Conservation (phyloP, 129 eudicot species). For the Escallonia herrerae region DNA sequence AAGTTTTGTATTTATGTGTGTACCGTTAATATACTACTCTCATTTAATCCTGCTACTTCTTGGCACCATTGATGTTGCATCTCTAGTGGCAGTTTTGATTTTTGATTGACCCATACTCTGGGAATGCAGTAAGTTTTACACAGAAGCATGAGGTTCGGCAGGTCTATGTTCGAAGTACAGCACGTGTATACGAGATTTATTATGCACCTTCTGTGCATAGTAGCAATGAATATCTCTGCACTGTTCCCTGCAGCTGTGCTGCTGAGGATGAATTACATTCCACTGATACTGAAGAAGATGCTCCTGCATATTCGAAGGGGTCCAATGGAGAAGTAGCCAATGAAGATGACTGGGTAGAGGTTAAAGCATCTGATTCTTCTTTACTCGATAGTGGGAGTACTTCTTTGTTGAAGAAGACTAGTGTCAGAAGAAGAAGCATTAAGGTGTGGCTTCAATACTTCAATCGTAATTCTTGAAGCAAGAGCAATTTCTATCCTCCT, state of each 20-base stretch:
- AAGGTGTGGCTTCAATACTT: slow-evolving; percentile 30
- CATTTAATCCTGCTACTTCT: no score
- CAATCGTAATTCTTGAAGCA: background rate
- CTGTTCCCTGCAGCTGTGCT: slow-evolving; percentile 77
- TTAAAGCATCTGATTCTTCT: slow-evolving; percentile 41
- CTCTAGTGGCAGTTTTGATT: background rate
- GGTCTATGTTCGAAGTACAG: slow-evolving; percentile 83
- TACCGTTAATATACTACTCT: background rate
- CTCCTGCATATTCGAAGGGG: slow-evolving; percentile 10
- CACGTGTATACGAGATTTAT: slow-evolving; percentile 73
- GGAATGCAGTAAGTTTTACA: slow-evolving; percentile 53
- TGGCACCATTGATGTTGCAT: background rate
- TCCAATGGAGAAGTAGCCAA: slow-evolving; percentile 19
- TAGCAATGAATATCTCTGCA: slow-evolving; percentile 71
- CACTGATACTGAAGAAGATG: slow-evolving; percentile 24
- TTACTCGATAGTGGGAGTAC: slow-evolving; percentile 12
- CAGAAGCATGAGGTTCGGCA: slow-evolving; percentile 69
- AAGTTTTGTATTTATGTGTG: background rate
- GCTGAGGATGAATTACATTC: slow-evolving; percentile 35
- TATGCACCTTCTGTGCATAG: slow-evolving; percentile 38
- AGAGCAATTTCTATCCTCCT: background rate
- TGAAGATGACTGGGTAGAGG: slow-evolving; percentile 91
- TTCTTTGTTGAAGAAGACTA: slow-evolving; percentile 15
- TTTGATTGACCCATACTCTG: slow-evolving; percentile 7
- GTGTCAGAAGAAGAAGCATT: slow-evolving; percentile 10